Percentiles rank a stretch among this genome's conserved stretches.
These are phyloP conservation scores for Boletus austroedulis DNA, from an alignment of 1,284 basidiomycete species.

Conservation along the genomic window DNA sequence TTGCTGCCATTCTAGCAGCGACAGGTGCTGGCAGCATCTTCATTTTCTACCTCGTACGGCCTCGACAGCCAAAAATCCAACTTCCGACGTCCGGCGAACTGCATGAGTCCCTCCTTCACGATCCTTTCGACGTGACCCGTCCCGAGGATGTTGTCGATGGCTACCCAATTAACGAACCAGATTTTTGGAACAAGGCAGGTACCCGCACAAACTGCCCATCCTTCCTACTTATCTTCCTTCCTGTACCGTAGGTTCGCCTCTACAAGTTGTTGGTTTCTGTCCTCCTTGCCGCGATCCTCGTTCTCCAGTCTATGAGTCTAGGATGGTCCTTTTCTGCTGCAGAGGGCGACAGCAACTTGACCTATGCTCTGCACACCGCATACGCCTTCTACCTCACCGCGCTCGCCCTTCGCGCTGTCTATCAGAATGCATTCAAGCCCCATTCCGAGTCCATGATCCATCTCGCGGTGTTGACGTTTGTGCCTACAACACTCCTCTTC, in stretches of 20 bases:
- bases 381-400: conserved; percentile 62
- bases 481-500: conserved; percentile 52
- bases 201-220: not conserved
- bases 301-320: conserved; percentile 51
- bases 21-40: conserved; percentile 46
- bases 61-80: conserved; percentile 52
- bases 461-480: conserved; percentile 55
- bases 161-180: conserved; percentile 65
- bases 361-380: conserved; percentile 49
- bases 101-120: conserved; percentile 40
- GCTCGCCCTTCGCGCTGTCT: conserved; percentile 53
- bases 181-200: conserved; percentile 71
- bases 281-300: conserved; percentile 45
- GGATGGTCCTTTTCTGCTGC: conserved; percentile 49
- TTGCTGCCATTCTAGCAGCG: conserved; percentile 48
- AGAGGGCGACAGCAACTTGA: conserved; percentile 36
- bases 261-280: conserved; percentile 53
- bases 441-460: conserved; percentile 70
- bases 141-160: conserved; percentile 74
- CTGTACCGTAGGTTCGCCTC: conserved; percentile 46
- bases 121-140: conserved; percentile 76
- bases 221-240: conserved; percentile 3
- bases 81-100: conserved; percentile 47
- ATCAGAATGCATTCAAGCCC: conserved; percentile 44
- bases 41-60: conserved; percentile 41